Evolutionary conservation across 176 grass and related monocot species (phyloP), one percentile per base, ranked within the genome.

Genomic region (Leersia perrieri): DNA sequence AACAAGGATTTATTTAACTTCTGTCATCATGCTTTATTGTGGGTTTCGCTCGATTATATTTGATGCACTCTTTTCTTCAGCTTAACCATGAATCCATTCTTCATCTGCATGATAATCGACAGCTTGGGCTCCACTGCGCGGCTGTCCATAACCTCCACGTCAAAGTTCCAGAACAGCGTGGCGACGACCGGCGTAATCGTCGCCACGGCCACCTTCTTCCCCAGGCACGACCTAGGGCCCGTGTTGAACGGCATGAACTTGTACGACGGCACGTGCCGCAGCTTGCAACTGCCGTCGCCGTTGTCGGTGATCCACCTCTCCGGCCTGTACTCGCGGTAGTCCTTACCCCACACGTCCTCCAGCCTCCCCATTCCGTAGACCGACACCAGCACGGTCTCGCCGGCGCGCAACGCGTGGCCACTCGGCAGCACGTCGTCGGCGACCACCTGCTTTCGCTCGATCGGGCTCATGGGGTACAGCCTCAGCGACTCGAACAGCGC

Each of bases 401-500:
- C 77, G 12, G 28, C 0, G 30, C 2, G 22, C 63, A 79, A 0
- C 29, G 2, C 0, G 66, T 80, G 60, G 4, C 78, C 66, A n/a
- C 78, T 80, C 12, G 78, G 65, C 2, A 80, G 40, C 5, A 55
- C 9, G 34, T 80, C 78, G 10, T 70, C 65, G 9, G 66, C 31
- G 3, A 79, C 3, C 3, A 74, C 78, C 28, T 5, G 9, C 60
- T 88, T 88, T 7, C 65, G 83, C 60, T 88, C 79, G 2, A 79
- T 28, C 0, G 89, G 85, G 2, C 44, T 36, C 0, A 82, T 40
- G 0, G 85, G 89, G 57, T 68, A 77, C 0, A 91, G 77, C 78
- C 89, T 63, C 7, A 91, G 53, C 1, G 85, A 76, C 74, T 91
- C 89, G 7, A 82, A 67, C 22, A 88, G 26, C 38, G 89, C 77